phyloP scores from a whole-genome alignment of 768 basidiomycete genomes.

The Crepidotus variabilis region DNA sequence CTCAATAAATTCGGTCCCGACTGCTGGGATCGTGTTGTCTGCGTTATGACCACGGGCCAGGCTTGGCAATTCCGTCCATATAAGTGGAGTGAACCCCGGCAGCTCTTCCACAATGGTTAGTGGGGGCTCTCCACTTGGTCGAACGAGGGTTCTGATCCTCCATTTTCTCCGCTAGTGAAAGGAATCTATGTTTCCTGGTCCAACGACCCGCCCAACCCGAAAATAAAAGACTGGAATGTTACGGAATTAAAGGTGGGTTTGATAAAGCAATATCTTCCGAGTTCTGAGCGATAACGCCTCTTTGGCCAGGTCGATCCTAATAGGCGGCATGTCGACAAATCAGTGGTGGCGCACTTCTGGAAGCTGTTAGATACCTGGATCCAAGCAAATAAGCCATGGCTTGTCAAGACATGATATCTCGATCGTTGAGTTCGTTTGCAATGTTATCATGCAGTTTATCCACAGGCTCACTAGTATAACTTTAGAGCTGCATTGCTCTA shows the following conservation, averaged over 20 bases:
- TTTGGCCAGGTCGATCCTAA: constrained; percentile 76
- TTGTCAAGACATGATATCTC: constrained; percentile 35
- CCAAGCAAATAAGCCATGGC: constrained; percentile 71
- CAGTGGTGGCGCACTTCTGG: constrained; percentile 96
- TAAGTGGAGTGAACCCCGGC: constrained; percentile 92
- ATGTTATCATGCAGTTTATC: no score
- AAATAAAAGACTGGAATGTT: constrained; percentile 96
- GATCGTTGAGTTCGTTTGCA: no score
- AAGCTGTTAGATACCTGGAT: constrained; percentile 87
- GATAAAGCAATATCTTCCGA: not conserved
- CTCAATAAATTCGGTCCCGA: constrained; percentile 89
- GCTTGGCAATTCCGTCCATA: constrained; percentile 98
- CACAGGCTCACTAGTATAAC: not conserved
- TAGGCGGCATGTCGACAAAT: constrained; percentile 90
- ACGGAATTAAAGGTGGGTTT: constrained; percentile 79
- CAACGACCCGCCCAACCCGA: constrained; percentile 84
- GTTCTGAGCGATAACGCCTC: not conserved
- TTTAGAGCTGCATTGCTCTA: not conserved
- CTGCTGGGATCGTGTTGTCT: constrained; percentile 95
- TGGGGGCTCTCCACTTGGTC: not conserved
- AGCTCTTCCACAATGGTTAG: constrained; percentile 90
- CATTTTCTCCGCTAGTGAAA: constrained; percentile 59
- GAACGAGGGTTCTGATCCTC: not conserved
- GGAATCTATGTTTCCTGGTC: constrained; percentile 95
- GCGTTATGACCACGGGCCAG: constrained; percentile 97